Evolutionary conservation across 164 flowering plant species (phyloP), one percentile per base, ranked within the genome.

Genomic region (Cinnamomum chago): DNA sequence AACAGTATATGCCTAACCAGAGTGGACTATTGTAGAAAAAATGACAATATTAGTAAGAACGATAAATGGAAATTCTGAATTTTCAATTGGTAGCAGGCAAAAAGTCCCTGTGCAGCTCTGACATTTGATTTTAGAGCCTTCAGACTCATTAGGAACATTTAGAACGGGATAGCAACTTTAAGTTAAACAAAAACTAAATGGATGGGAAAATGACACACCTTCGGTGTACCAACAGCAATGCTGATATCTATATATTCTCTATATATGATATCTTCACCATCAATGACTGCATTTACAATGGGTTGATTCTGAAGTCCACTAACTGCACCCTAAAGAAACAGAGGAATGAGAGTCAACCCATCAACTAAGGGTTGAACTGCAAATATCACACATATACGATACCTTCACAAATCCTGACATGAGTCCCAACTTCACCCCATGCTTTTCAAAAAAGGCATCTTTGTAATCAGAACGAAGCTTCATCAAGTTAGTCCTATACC

Each of bases 351-450:
- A 65, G 23, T 3, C 25, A 24, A 22, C 65, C n/a, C 20, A 77
- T 68, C 47, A 33, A 7, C n/a, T 51, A 62, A 62, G 12, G 35
- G 24, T 13, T 50, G 33, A 22, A 35, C 17, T 67, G 51, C 55
- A 55, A 51, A 67, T 14, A 4, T n/a, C 18, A n/a, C 55, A 35
- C 3, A 1, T 28, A 35, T n/a, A 1, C 23, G 78, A 75, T 86
- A 91, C 97, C 81, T 93, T 91, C 52, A 93, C 85, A 85, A 93
- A 93, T 60, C 97, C 97, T 14, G 99, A 95, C 99, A 95, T 95
- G 27, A 93, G 79, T 58, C 97, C 97, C 77, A 95, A 74, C 79
- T 95, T 95, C 71, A 95, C 97, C 50, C 98, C 97, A 84, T 95
- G 97, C 79, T 92, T 95, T 77, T 92, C 98, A 70, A 86, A 72